Evolutionary conservation across 768 basidiomycete genomes (phyloP).

Genomic region (Boletus subcaerulescens): DNA sequence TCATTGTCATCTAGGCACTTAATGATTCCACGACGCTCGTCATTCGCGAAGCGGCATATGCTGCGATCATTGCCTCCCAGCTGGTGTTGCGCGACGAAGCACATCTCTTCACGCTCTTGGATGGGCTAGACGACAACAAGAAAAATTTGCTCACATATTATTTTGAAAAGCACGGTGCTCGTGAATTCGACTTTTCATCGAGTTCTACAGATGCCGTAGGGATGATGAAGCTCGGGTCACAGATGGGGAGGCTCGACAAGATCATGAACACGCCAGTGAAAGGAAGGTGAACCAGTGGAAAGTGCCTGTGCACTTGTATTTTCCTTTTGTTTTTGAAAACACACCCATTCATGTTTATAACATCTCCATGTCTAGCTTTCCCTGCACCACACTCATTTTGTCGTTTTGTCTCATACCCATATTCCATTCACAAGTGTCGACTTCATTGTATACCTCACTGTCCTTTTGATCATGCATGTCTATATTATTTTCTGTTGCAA

Average conservation of each 20-base stretch:
- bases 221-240: constrained; percentile 71
- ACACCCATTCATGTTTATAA: constrained; percentile 1
- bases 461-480: constrained; percentile 8
- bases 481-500: constrained; percentile 2
- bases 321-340: not conserved
- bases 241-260: constrained; percentile 77
- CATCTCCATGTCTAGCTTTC: not conserved
- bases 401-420: constrained; percentile 5
- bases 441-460: constrained; percentile 7
- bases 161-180: constrained; percentile 82
- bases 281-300: constrained; percentile 15
- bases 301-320: not conserved
- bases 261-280: constrained; percentile 71
- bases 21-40: constrained; percentile 72
- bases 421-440: constrained; percentile 8
- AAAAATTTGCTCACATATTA: constrained; percentile 87
- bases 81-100: constrained; percentile 80
- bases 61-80: constrained; percentile 80
- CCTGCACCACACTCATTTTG: constrained; percentile 13
- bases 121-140: constrained; percentile 84
- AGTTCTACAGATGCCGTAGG: constrained; percentile 39
- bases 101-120: constrained; percentile 75
- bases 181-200: constrained; percentile 43
- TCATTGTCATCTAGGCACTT: constrained; percentile 47
- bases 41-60: constrained; percentile 80